phyloP scores from a whole-genome alignment of 2,329 filamentous ascomycete species.

The Emericellopsis cladophorae region DNA sequence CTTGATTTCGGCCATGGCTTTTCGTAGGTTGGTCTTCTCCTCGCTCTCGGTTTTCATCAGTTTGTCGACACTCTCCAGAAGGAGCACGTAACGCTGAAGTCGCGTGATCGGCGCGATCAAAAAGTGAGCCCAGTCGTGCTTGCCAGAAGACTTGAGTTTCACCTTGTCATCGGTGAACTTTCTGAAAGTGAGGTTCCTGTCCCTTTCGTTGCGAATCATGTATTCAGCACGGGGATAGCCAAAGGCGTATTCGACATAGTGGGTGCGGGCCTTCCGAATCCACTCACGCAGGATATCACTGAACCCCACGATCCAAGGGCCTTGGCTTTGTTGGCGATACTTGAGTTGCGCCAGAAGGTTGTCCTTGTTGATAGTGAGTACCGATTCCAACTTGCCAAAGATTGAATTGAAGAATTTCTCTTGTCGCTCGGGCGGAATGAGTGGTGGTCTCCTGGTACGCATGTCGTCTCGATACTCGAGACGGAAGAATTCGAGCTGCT shows the following conservation, averaged over 20 bases:
- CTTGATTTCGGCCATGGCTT: slow-evolving; percentile 86
- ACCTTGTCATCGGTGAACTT: slow-evolving; percentile 74
- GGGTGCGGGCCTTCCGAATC: slow-evolving; percentile 83
- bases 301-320: slow-evolving; percentile 86
- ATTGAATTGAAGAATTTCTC: slow-evolving; percentile 72
- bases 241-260: slow-evolving; percentile 86
- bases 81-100: slow-evolving; percentile 76
- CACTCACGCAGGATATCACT: slow-evolving; percentile 97
- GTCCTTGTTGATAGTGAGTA: slow-evolving; percentile 86
- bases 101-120: slow-evolving; percentile 88
- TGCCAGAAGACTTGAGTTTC: slow-evolving; percentile 65
- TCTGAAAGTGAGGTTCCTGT: slow-evolving; percentile 75
- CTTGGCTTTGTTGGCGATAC: slow-evolving; percentile 92
- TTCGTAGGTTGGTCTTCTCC: slow-evolving; percentile 73
- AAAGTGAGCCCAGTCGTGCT: slow-evolving; percentile 88
- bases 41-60: slow-evolving; percentile 76
- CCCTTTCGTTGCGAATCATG: slow-evolving; percentile 70
- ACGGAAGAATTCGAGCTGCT: slow-evolving; percentile 74
- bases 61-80: slow-evolving; percentile 72
- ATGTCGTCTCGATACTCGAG: slow-evolving; percentile 78
- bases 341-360: slow-evolving; percentile 87
- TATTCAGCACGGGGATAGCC: slow-evolving; percentile 77
- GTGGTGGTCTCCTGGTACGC: slow-evolving; percentile 56
- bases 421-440: slow-evolving; percentile 68
- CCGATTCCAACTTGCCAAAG: slow-evolving; percentile 81